Percentiles rank a stretch among this genome's conserved stretches.
Evolutionary conservation across 805 yeast species (phyloP).

Genomic region (Candida ponderosae): DNA sequence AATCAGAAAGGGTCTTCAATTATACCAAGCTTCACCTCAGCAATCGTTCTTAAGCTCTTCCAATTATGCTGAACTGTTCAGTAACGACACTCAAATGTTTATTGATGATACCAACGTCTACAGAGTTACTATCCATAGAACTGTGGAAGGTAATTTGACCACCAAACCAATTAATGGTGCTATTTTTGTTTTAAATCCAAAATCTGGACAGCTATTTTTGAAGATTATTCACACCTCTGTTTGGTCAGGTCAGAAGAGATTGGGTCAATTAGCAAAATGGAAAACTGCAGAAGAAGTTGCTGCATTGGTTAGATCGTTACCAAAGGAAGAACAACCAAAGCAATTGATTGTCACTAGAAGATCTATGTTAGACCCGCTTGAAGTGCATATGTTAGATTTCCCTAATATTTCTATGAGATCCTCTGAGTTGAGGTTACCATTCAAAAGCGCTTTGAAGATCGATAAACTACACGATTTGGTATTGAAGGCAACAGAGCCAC

Average conservation of each 20-base stretch:
- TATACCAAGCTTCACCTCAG: constrained; percentile 89
- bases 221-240: constrained; percentile 89
- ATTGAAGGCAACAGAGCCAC: constrained; percentile 82
- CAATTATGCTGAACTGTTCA: constrained; percentile 85
- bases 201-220: constrained; percentile 82
- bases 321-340: constrained; percentile 90
- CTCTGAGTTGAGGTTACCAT: constrained; percentile 84
- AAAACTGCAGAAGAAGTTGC: constrained; percentile 97
- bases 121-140: constrained; percentile 84
- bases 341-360: constrained; percentile 86
- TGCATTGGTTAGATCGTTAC: constrained; percentile 79
- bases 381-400: constrained; percentile 94
- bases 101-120: constrained; percentile 94
- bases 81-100: constrained; percentile 74
- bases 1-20: constrained; percentile 86
- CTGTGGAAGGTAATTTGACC: constrained; percentile 87
- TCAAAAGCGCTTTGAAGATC: constrained; percentile 75
- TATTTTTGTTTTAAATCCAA: constrained; percentile 81
- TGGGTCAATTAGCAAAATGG: constrained; percentile 94
- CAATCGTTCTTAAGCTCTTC: constrained; percentile 85
- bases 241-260: constrained; percentile 94
- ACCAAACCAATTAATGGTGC: constrained; percentile 94
- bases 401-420: constrained; percentile 87
- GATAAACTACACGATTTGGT: constrained; percentile 76
- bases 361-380: constrained; percentile 89